Base-by-base conservation (phyloP, 2,329 filamentous ascomycete species). In the Colletotrichum tabaci region DNA sequence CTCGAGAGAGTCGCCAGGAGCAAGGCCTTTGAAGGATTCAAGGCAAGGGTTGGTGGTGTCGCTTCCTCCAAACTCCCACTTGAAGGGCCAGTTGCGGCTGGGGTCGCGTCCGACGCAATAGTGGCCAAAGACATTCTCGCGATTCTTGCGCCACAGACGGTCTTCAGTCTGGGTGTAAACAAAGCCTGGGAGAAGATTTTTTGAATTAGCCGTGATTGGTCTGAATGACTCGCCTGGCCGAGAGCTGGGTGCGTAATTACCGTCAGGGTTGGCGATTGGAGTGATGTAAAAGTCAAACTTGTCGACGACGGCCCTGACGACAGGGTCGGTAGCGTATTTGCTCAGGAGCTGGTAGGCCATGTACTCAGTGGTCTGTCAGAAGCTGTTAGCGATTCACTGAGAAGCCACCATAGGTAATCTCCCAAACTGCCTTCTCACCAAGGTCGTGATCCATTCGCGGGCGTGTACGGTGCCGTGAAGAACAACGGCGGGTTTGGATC, bases 271-370 rank as follows among this genome's bases (percentile, higher is more conserved):
- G 21, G 84, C 83, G 40, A 87, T 77, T 2, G 85, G 85, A 63
- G 87, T 82, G 77, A 90, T 85, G 78, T 87, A 68, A 75, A 86
- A 89, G 77, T 90, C 88, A 74, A 88, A 90, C 61, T 83, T 86
- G 78, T 90, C 84, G 47, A 90, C 82, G 68, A 86, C 83, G 1
- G 80, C 77, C 61, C 78, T 80, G 18, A 83, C 79, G 5, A 79
- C 80, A 1, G 80, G 74, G 7, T 79, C 75, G 55, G 83, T 80
- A 8, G 77, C 78, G 8, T 75, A 77, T 60, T 76, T 76, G 63
- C 86, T 80, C 55, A 88, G 77, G 4, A 89, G 79, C 18, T 83
- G 80, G 8, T 82, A 81, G 1, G 85, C 81, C 26, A 88, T 78
- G 74, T 87, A 89, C 74, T 88, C 86, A 15, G 83, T 79, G 6